phyloP scores from a whole-genome alignment of 257 asterid species.

The Apocynum venetum region DNA sequence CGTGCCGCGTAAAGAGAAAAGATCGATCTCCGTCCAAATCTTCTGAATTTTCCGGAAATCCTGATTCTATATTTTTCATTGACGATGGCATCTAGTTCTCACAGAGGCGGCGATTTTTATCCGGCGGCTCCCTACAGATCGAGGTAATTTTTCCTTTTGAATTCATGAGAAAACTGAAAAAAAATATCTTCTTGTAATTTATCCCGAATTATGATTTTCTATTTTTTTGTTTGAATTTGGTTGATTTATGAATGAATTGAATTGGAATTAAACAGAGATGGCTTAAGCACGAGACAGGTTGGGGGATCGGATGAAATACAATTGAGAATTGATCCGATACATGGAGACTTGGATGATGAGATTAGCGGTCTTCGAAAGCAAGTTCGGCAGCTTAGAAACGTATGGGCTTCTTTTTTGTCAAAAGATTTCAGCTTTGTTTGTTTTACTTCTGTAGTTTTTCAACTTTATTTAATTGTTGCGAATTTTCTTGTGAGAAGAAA shows the following conservation, averaged over 20 bases:
- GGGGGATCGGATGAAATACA: conserved; percentile 76
- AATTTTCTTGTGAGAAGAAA: background rate
- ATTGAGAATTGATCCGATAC: conserved; percentile 79
- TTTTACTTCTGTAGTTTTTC: background rate
- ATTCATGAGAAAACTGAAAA: background rate
- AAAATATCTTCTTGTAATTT: background rate
- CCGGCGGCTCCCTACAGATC: conserved; percentile 66
- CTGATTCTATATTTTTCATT: too few species aligned
- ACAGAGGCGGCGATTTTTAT: conserved; percentile 30
- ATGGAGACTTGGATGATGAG: conserved; percentile 66
- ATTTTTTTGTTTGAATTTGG: background rate
- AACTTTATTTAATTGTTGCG: background rate
- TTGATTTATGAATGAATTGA: conserved; percentile 10
- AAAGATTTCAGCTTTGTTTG: too few species aligned
- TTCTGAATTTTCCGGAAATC: background rate
- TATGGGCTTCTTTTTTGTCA: conserved; percentile 23
- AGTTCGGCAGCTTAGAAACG: conserved; percentile 77
- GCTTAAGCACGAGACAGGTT: conserved; percentile 71
- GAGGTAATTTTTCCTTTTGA: conserved; percentile 32
- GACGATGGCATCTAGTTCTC: conserved; percentile 27
- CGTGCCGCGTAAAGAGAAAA: background rate
- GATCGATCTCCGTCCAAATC: background rate
- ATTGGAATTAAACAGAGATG: background rate
- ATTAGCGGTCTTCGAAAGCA: conserved; percentile 80
- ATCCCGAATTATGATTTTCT: background rate